Evolutionary conservation across 148 eudicot genomes (phyloP).

Genomic region (Simmondsia chinensis): DNA sequence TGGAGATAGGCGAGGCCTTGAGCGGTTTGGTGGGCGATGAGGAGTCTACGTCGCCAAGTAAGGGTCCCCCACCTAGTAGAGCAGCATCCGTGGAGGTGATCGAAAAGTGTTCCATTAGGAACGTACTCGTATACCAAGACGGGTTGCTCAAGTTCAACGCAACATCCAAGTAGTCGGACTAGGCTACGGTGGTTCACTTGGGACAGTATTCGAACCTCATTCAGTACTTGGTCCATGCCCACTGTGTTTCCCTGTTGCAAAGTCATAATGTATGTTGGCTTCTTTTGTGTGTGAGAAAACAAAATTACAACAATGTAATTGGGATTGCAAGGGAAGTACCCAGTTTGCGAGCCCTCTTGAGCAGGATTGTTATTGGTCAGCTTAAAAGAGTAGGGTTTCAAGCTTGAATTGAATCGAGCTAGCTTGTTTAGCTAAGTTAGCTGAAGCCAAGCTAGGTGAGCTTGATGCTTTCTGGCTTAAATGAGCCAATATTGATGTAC

Average conservation of each 20-base stretch:
- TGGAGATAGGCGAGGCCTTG: constrained; percentile 55
- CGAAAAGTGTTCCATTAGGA: constrained; percentile 48
- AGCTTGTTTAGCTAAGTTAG: no score
- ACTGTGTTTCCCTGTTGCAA: constrained; percentile 45
- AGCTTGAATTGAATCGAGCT: no score
- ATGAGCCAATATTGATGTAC: no score
- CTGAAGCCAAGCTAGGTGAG: no score
- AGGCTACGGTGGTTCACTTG: constrained; percentile 56
- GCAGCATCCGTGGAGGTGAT: constrained; percentile 33
- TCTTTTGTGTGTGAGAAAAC: no score
- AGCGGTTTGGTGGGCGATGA: constrained; percentile 41
- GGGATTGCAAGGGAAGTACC: no score
- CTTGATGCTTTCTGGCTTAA: no score
- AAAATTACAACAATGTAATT: no score
- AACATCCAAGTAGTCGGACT: constrained; percentile 45
- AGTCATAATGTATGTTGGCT: no score
- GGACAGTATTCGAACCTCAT: constrained; percentile 53
- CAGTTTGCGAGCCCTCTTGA: no score
- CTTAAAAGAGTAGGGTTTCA: no score
- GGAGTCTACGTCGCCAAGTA: constrained; percentile 31
- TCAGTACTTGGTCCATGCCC: constrained; percentile 47
- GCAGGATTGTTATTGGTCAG: no score
- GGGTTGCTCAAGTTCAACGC: constrained; percentile 45
- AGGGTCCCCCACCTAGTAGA: constrained; percentile 21
- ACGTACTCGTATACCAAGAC: constrained; percentile 43